Percentiles rank a stretch among this genome's conserved stretches.
phyloP scores from a whole-genome alignment of 495 filamentous ascomycete species.

The Tuber aestivum region DNA sequence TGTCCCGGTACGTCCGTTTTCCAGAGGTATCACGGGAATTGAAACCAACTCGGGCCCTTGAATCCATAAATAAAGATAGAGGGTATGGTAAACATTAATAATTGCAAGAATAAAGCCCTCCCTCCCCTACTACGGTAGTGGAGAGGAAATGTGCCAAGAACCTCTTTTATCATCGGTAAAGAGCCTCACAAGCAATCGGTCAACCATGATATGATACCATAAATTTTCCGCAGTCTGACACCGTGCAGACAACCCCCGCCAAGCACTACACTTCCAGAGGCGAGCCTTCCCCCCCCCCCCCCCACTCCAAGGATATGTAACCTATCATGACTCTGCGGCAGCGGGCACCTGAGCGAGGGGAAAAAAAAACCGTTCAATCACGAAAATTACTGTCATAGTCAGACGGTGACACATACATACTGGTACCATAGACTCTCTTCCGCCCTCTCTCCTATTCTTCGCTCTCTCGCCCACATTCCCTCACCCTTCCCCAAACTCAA shows the following conservation, averaged over 20 bases:
- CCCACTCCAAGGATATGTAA: neutral
- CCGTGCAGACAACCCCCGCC: neutral
- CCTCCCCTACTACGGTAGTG: no score
- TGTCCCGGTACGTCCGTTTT: no score
- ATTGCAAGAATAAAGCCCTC: neutral
- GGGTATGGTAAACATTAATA: neutral
- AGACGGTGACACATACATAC: neutral
- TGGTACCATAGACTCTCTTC: neutral
- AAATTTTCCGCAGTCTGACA: no score
- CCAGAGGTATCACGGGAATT: neutral
- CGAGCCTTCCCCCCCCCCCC: neutral
- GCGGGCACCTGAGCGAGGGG: neutral
- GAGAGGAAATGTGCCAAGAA: neutral
- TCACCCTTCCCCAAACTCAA: neutral
- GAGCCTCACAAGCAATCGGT: neutral
- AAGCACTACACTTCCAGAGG: neutral
- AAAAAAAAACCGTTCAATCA: neutral
- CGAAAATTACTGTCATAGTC: neutral
- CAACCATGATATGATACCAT: no score
- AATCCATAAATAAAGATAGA: neutral
- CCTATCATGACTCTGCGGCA: neutral
- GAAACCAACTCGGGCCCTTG: neutral
- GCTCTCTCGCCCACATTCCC: neutral
- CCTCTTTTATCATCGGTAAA: neutral
- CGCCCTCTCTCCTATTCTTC: conserved; percentile 1